Percentiles rank a stretch among this genome's conserved stretches.
These are phyloP conservation scores for Panaeolus papilionaceus DNA, from an alignment of 768 basidiomycete genomes.

Conservation along the genomic window DNA sequence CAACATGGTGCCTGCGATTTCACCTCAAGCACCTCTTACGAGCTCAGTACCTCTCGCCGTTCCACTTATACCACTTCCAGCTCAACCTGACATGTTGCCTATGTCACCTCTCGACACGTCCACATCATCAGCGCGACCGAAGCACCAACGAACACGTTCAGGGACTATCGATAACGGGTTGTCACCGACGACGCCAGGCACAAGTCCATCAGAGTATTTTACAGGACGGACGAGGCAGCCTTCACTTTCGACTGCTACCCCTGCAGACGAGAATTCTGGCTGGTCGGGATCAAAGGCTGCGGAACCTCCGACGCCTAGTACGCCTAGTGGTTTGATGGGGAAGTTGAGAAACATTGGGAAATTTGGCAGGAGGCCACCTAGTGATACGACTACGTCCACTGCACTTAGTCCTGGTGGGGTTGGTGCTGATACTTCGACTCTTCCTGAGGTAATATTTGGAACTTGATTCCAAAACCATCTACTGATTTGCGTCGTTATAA, in stretches of 20 bases:
- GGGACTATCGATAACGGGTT: conserved; percentile 47
- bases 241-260: conserved; percentile 46
- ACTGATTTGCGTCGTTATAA: too few relatives aligned
- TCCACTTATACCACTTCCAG: conserved; percentile 60
- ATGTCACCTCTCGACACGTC: conserved; percentile 39
- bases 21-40: conserved; percentile 52
- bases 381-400: conserved; percentile 37
- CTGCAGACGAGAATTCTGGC: conserved; percentile 51
- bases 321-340: conserved; percentile 77
- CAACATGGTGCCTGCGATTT: conserved; percentile 68
- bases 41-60: conserved; percentile 62
- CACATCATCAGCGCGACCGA: conserved; percentile 42
- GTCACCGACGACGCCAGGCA: conserved; percentile 4
- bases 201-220: conserved; percentile 54
- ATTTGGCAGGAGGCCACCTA: conserved; percentile 44
- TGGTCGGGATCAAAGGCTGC: conserved; percentile 31
- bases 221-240: conserved; percentile 49
- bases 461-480: too few relatives aligned
- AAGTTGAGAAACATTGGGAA: conserved; percentile 76
- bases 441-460: conserved; percentile 34
- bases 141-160: conserved; percentile 43
- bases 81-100: conserved; percentile 32
- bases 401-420: conserved; percentile 14
- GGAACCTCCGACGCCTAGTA: conserved; percentile 52
- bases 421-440: conserved; percentile 27